Base-by-base conservation (phyloP, 306 rosid genomes). In the Begonia masoniana region DNA sequence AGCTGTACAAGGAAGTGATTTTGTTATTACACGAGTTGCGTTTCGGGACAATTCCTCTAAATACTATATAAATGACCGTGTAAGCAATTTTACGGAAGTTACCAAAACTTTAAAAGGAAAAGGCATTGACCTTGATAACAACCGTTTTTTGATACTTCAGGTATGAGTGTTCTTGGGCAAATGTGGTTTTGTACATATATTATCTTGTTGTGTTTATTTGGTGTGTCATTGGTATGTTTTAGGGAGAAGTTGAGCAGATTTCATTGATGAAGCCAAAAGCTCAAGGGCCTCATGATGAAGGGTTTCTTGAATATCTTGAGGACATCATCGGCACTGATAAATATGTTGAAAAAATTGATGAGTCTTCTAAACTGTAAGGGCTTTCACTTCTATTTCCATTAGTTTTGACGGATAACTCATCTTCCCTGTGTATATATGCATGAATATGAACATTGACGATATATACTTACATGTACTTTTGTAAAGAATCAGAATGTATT, bases 231-330 rank as follows among this genome's bases (percentile, higher is more conserved):
- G 66, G 68, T 66, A 56, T 52, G 62, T 68, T 13, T 62, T 69
- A 91, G 96, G 99, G 99, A 46, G 96, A 91, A 61, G 99, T 91
- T 13, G 99, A 91, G 71, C 99, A 86, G 71, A 91, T 91, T 77
- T 89, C 97, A 24, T 71, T 89, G 52, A 85, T 89, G 97, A 89
- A 85, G 70, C 97, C 97, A 61, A 89, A 89, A 73, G 84, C 91
- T 59, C 97, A 89, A 78, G 97, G 97, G 57, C 82, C 91, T 54
- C 97, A 91, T 51, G 99, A 91, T 71, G 99, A 86, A 67, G 96
- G 99, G 39, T 91, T 91, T 71, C 88, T 91, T 63, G 99, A 91
- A 70, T 91, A 91, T 78, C 80, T 91, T 3, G 99, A 91, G 72
- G 99, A 91, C 61, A 91, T 91, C 61, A 86, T 91, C 12, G 99